These are phyloP conservation scores for Penicillium sp. DNA, from an alignment of 2,329 filamentous ascomycete genomes.

Conservation along the genomic window DNA sequence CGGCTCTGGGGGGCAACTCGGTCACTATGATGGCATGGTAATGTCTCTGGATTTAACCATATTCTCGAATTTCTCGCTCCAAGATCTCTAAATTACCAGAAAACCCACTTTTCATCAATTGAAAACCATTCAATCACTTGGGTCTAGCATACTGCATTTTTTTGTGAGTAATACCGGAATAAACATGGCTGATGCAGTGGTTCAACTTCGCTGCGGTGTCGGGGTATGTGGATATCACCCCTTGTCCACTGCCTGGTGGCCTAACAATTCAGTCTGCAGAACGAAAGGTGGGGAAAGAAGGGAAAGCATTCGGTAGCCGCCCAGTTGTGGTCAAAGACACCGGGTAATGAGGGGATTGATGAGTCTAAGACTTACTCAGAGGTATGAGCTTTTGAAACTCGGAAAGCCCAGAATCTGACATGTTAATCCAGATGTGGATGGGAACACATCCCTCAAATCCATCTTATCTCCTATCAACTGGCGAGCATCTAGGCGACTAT, in stretches of 20 bases:
- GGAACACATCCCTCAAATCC: constrained; percentile 72
- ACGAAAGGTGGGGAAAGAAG: constrained; percentile 70
- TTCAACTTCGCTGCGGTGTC: constrained; percentile 55
- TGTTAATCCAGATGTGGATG: constrained; percentile 61
- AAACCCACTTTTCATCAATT: background rate
- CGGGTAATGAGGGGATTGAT: constrained; percentile 62
- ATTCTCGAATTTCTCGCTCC: no score
- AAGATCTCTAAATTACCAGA: background rate
- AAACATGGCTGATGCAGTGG: constrained; percentile 50
- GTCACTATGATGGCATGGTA: background rate
- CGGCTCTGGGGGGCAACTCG: background rate
- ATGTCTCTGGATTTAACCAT: background rate
- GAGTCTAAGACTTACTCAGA: constrained; percentile 64
- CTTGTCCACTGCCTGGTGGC: background rate
- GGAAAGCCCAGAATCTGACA: background rate
- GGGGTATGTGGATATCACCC: constrained; percentile 36
- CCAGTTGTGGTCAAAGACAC: constrained; percentile 62
- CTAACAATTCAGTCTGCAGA: constrained; percentile 32
- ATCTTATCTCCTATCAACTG: constrained; percentile 61
- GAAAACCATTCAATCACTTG: no score
- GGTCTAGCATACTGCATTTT: no score
- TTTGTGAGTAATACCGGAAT: background rate
- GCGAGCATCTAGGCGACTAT: constrained; percentile 63
- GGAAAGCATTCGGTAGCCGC: constrained; percentile 66
- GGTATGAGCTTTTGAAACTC: constrained; percentile 30